Evolutionary conservation across 176 grass and related monocot species (phyloP).

Genomic region (Phyllostachys edulis): DNA sequence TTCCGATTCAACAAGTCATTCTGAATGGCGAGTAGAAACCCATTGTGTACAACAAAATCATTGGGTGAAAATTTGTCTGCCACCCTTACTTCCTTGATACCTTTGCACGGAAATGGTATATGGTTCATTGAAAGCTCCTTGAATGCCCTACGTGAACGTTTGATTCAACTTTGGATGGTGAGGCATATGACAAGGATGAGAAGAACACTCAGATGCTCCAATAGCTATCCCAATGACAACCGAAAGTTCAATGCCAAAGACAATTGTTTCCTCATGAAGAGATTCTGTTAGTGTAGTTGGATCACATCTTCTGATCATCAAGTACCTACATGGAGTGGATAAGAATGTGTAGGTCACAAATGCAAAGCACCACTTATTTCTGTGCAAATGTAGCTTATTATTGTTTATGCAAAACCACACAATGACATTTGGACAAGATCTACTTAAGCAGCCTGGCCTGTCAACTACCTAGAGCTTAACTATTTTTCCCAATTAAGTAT

Average conservation of each 20-base stretch:
- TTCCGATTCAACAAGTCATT: slow-evolving; percentile 48
- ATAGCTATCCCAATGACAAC: slow-evolving; percentile 85
- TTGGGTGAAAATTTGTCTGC: slow-evolving; percentile 50
- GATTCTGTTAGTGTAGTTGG: slow-evolving; percentile 76
- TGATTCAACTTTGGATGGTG: slow-evolving; percentile 55
- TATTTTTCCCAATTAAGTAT: slow-evolving; percentile 24
- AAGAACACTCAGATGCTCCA: slow-evolving; percentile 76
- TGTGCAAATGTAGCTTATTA: neutral
- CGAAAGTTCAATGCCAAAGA: slow-evolving; percentile 90
- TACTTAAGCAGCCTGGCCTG: slow-evolving; percentile 3
- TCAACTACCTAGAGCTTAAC: slow-evolving; percentile 5
- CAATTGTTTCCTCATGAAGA: slow-evolving; percentile 69
- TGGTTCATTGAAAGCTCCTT: slow-evolving; percentile 56
- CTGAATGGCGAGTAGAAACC: slow-evolving; percentile 53
- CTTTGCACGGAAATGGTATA: slow-evolving; percentile 75
- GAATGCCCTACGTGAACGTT: slow-evolving; percentile 39
- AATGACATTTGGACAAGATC: slow-evolving; percentile 23
- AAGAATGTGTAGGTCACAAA: slow-evolving; percentile 24
- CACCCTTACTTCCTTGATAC: slow-evolving; percentile 82
- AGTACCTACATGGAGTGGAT: slow-evolving; percentile 34
- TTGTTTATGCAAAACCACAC: neutral
- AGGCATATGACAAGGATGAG: slow-evolving; percentile 66
- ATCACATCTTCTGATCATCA: slow-evolving; percentile 67
- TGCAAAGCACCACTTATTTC: slow-evolving; percentile 7
- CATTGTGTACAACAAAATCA: slow-evolving; percentile 60